A percentile compares a stretch with the other conserved stretches of the same genome.
phyloP scores from a whole-genome alignment of 441 rosid genomes.

The Pelargonium citronellum region DNA sequence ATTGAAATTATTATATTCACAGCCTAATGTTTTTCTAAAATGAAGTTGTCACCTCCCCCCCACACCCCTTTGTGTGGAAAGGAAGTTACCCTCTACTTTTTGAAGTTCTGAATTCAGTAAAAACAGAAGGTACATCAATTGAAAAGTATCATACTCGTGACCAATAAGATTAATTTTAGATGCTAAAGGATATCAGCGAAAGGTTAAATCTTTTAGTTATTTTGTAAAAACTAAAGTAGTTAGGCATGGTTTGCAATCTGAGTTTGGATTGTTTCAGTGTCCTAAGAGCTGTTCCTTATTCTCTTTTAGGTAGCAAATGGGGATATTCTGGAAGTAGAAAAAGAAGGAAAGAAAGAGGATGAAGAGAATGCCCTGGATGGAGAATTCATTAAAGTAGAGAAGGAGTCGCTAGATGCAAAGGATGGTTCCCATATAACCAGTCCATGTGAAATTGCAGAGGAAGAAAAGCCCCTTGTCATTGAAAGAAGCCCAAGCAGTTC shows the following conservation, averaged over 20 bases:
- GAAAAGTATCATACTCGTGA: too few species aligned
- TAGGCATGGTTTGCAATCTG: background rate
- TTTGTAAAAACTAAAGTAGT: background rate
- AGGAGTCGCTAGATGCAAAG: slow-evolving; percentile 60
- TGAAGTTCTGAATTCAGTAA: too few species aligned
- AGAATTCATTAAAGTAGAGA: slow-evolving; percentile 92
- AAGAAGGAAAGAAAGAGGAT: slow-evolving; percentile 59
- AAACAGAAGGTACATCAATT: too few species aligned
- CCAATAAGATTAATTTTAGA: too few species aligned
- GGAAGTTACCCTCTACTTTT: too few species aligned
- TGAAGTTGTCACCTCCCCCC: too few species aligned
- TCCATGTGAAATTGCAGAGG: slow-evolving; percentile 3
- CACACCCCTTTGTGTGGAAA: too few species aligned
- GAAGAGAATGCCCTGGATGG: slow-evolving; percentile 68
- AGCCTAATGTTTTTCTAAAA: too few species aligned
- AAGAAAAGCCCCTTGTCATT: slow-evolving; percentile 29
- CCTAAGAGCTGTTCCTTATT: slow-evolving; percentile 7
- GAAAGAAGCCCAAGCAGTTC: slow-evolving; percentile 56
- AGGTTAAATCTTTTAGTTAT: background rate
- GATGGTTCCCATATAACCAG: slow-evolving; percentile 32
- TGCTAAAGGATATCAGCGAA: too few species aligned
- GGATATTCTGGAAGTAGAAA: slow-evolving; percentile 35
- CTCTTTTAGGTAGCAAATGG: slow-evolving; percentile 45
- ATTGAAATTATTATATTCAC: too few species aligned
- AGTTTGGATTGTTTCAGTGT: slow-evolving; percentile 7